phyloP scores from a whole-genome alignment of 192 early-diverging fungal genomes.

The Kickxella alabastrina region DNA sequence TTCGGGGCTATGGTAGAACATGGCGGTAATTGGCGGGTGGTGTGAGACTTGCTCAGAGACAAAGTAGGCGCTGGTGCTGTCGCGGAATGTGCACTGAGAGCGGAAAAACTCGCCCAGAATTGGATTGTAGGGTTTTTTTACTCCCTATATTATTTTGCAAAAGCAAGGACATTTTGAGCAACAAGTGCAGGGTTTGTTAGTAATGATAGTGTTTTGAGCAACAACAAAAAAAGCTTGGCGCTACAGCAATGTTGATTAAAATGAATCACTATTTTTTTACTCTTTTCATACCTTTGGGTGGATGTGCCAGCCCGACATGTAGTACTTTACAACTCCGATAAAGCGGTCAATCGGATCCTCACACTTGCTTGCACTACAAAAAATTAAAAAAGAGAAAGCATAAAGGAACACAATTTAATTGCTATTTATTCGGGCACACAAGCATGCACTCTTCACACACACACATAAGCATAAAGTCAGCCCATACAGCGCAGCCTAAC shows the following conservation, averaged over 20 bases:
- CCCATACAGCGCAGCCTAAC: too few relatives aligned
- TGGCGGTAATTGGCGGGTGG: conserved; percentile 88
- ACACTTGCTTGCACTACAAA: conserved; percentile 61
- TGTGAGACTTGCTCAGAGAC: conserved; percentile 92
- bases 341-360: conserved; percentile 74
- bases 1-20: conserved; percentile 78
- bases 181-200: too few relatives aligned
- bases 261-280: too few relatives aligned
- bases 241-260: too few relatives aligned
- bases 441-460: too few relatives aligned
- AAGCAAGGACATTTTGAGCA: too few relatives aligned
- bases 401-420: too few relatives aligned
- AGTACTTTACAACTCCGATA: conserved; percentile 78
- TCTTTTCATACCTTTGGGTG: conserved; percentile 73
- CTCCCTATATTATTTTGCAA: conserved; percentile 69
- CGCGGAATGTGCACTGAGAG: conserved; percentile 70
- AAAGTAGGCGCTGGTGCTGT: conserved; percentile 71
- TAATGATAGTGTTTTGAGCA: too few relatives aligned
- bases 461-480: neutral
- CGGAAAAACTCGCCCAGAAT: conserved; percentile 89
- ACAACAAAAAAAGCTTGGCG: too few relatives aligned
- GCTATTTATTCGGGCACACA: too few relatives aligned
- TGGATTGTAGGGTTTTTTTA: conserved; percentile 95
- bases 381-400: conserved; percentile 12
- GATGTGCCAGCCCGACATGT: conserved; percentile 89